Percentiles rank a stretch among this genome's conserved stretches.
These are phyloP conservation scores for Yamadazyma pseudoaaseri DNA, from an alignment of 1,139 yeast species.

Conservation along the genomic window DNA sequence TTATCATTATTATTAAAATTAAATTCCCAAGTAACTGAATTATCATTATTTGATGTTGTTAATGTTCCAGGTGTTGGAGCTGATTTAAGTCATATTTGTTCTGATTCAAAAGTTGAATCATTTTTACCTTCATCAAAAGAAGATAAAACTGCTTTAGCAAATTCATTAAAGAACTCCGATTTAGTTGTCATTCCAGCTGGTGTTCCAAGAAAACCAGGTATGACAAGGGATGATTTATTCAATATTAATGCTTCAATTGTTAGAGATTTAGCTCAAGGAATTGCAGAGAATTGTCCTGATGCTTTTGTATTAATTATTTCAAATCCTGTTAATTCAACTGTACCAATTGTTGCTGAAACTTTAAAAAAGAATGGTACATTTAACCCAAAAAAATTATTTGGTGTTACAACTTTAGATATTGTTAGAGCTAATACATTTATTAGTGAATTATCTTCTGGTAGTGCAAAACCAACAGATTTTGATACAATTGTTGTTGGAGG, in stretches of 20 bases:
- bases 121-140: constrained; percentile 71
- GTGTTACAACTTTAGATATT: constrained; percentile 95
- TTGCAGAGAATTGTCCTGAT: constrained; percentile 82
- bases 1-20: constrained; percentile 85
- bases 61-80: constrained; percentile 98
- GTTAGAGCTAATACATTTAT: constrained; percentile 93
- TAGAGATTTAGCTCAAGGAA: constrained; percentile 85
- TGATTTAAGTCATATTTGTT: constrained; percentile 89
- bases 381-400: constrained; percentile 90
- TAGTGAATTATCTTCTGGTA: constrained; percentile 55
- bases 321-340: constrained; percentile 98
- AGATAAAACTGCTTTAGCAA: constrained; percentile 70
- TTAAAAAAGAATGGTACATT: constrained; percentile 82
- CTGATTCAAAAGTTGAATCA: constrained; percentile 81
- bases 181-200: constrained; percentile 97
- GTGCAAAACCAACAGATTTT: constrained; percentile 68
- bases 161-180: constrained; percentile 77
- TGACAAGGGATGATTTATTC: constrained; percentile 98
- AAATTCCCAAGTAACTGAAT: constrained; percentile 79
- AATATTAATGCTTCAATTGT: constrained; percentile 96
- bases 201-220: constrained; percentile 99
- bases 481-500: constrained; percentile 90
- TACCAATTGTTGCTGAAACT: constrained; percentile 96
- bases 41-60: constrained; percentile 87
- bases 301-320: constrained; percentile 88